Base-by-base conservation (phyloP, 2,329 filamentous ascomycete species). In the Phyllachora maydis region DNA sequence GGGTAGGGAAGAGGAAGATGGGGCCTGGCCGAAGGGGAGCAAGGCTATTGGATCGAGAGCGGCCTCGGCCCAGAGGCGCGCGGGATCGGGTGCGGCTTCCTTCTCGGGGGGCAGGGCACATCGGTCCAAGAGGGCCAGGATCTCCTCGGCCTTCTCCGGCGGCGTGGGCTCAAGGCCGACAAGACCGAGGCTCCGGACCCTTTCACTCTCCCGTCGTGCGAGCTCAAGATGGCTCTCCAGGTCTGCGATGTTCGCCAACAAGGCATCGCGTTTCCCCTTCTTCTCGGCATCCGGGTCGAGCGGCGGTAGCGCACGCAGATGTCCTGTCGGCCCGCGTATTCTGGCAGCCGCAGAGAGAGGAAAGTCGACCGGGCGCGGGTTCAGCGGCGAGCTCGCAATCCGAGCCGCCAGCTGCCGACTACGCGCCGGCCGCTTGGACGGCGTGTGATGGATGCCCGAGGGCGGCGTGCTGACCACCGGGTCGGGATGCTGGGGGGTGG, bases 361-460 rank as follows among this genome's bases (percentile, higher is more conserved):
- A n/a, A n/a, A n/a, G n/a, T n/a, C n/a, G n/a, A n/a, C n/a, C n/a
- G 49, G 45, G 0, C 45, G 46, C 6, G 52, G 50, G 23, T 62
- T 64, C 3, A 60, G 36, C 1, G 60, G 60, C 2, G 63, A 65
- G 28, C 47, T 53, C 27, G 50, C 57, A 17, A 44, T 42, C 21
- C 50, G 38, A 2, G 38, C 39, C 25, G 20, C 8, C 11, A 11
- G 6, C 12, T 22, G 20, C 11, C 55, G 49, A 34, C 51, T n/a
- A n/a, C n/a, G n/a, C n/a, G n/a, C 52, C 3, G 49, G 47, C 16
- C 49, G 46, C 28, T 53, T 60, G 12, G 59, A 62, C 0, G 65
- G 63, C 9, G 61, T 66, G 23, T 57, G 56, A 28, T 70, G 65
- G 14, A 72, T 71, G 1, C 66, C 67, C 11, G 48, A 40, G 1